Evolutionary conservation across 179 eudicot genomes (phyloP).

Genomic region (Vitellaria paradoxa): DNA sequence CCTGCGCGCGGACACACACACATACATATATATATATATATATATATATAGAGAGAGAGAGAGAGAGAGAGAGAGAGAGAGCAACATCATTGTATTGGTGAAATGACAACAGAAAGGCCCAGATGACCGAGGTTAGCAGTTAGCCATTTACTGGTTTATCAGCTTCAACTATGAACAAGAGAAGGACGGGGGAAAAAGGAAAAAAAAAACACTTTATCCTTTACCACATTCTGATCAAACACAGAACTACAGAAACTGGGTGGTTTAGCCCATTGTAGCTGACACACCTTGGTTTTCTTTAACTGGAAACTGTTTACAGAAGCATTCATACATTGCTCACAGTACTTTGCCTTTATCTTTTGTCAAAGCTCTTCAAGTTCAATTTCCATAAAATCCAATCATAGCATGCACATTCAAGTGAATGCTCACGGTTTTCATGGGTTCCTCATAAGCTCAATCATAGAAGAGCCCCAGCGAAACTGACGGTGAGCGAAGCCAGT

Average conservation of each 20-base stretch:
- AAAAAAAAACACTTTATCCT: background rate
- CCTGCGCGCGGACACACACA: too few species aligned
- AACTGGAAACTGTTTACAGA: background rate
- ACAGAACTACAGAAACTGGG: background rate
- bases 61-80: too few species aligned
- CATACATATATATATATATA: too few species aligned
- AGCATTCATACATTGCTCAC: too few species aligned
- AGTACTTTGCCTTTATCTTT: background rate
- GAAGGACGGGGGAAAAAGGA: background rate
- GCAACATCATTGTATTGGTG: background rate
- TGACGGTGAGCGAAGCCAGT: conserved; percentile 32
- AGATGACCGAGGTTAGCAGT: conserved; percentile 5
- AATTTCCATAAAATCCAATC: background rate
- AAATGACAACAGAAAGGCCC: background rate
- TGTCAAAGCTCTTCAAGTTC: background rate
- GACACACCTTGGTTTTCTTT: background rate
- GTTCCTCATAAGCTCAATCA: background rate
- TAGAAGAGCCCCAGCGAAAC: conserved; percentile 8
- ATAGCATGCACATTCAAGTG: background rate
- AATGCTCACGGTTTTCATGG: background rate
- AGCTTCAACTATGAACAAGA: conserved; percentile 7
- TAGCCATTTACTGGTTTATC: background rate
- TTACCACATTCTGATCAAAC: background rate
- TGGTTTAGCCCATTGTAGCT: background rate
- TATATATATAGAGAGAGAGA: too few species aligned